Evolutionary conservation across 371 early-diverging fungal species (phyloP).

Genomic region (Coemansia sp.): DNA sequence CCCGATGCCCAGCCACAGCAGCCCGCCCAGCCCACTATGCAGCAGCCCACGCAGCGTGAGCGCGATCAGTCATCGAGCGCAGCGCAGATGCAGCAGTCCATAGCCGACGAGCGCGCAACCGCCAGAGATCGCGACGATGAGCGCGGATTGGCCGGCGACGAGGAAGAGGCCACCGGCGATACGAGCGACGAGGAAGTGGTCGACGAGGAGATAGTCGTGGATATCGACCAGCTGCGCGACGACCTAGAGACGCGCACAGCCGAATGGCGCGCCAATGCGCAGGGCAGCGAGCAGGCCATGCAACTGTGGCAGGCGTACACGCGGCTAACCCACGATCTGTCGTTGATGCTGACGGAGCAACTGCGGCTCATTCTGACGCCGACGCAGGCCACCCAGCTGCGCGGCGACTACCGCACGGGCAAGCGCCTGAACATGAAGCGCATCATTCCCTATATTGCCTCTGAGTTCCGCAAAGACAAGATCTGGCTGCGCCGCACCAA

Average conservation of each 20-base stretch:
- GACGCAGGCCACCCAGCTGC: conserved; percentile 94
- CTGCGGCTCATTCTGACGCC: conserved; percentile 96
- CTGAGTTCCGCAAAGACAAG: conserved; percentile 98
- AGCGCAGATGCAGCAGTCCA: conserved; percentile 54
- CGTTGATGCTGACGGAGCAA: conserved; percentile 91
- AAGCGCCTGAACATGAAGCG: conserved; percentile 99
- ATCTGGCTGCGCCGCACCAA: conserved; percentile 99
- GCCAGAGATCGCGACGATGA: too few species aligned
- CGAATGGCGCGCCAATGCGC: conserved; percentile 54
- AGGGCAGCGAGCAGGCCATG: conserved; percentile 58
- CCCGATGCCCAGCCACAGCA: too few species aligned
- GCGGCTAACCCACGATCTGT: conserved; percentile 82
- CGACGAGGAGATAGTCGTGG: conserved; percentile 12
- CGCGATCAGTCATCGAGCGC: too few species aligned
- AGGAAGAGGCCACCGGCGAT: conserved; percentile 49
- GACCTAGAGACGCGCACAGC: conserved; percentile 57
- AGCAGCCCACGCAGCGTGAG: too few species aligned
- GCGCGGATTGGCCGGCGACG: too few species aligned
- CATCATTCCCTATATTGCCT: conserved; percentile 99
- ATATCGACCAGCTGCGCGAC: conserved; percentile 56
- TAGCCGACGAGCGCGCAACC: conserved; percentile 54
- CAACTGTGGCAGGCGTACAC: conserved; percentile 89
- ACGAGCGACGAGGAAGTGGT: conserved; percentile 18
- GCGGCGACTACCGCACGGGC: conserved; percentile 99
- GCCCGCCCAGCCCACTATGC: too few species aligned